Evolutionary conservation across 306 rosid genomes (phyloP), one percentile per base, ranked within the genome.

Genomic region (Quercus agrifolia): DNA sequence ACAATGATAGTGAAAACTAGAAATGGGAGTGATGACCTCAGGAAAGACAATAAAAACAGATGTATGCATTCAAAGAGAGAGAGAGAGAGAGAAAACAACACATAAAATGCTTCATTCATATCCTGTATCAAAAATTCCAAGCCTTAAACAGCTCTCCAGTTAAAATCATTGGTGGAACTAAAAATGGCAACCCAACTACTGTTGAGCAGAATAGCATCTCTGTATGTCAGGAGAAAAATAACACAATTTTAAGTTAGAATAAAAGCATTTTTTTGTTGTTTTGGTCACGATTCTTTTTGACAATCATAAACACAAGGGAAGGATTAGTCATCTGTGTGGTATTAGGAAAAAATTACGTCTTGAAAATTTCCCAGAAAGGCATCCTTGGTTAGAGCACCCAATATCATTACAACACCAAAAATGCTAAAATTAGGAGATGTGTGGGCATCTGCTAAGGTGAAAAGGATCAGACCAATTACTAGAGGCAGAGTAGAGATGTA

Each of bases 161-260:
- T 46, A 88, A 75, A 81, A 90, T 83, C 91, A 90, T 87, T 0
- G 93, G 93, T 30, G 83, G 78, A 75, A 82, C 73, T 57, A 90
- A 78, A 82, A 87, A 82, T 56, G 93, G 90, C 82, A 84, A 75
- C 46, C 91, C 93, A 33, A 90, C 90, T 6, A 86, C 87, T 2
- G 91, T 86, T 58, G 93, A 88, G 85, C 91, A 90, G 82, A 86
- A 88, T 61, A 90, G 75, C 93, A 88, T 86, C 82, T 90, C 93
- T 30, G 62, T 88, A 87, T 90, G 90, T 78, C 70, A 49, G 7
- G 30, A 70, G 56, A 44, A 68, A 13, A 55, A 52, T 33, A 38
- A 76, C 18, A 64, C 14, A 76, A 3, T 49, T n/a, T 44, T 23
- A 2, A 6, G 21, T 10, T 56, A 33, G 3, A 49, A 23, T 11